Evolutionary conservation across 1,284 basidiomycete genomes (phyloP).

Genomic region (Rhizopogon hawkerae): DNA sequence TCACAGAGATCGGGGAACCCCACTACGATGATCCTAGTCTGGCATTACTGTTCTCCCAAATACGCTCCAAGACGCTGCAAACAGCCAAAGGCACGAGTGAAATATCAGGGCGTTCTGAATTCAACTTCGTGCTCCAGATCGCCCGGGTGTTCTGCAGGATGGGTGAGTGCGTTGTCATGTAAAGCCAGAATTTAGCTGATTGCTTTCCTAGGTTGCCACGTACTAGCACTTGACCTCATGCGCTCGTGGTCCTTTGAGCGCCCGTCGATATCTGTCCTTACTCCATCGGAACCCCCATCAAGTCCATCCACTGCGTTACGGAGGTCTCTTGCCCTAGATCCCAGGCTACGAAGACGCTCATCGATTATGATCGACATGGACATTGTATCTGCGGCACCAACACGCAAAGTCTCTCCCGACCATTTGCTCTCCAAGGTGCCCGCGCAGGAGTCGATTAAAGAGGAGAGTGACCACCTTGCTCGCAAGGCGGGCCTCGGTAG

Average conservation of each 20-base stretch:
- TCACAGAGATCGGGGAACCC: slow-evolving; percentile 69
- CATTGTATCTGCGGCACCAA: slow-evolving; percentile 54
- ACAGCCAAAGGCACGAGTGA: slow-evolving; percentile 86
- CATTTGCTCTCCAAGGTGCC: slow-evolving; percentile 9
- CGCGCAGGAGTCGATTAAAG: slow-evolving; percentile 31
- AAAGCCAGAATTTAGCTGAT: slow-evolving; percentile 5
- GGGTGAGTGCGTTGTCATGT: slow-evolving; percentile 49
- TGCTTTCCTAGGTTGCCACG: slow-evolving; percentile 71
- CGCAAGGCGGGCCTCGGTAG: slow-evolving; percentile 72
- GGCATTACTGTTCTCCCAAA: slow-evolving; percentile 82
- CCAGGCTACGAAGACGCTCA: slow-evolving; percentile 48
- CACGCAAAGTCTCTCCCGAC: slow-evolving; percentile 46
- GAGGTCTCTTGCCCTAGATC: slow-evolving; percentile 46
- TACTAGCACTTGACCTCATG: slow-evolving; percentile 78
- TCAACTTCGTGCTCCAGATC: slow-evolving; percentile 90
- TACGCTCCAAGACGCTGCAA: slow-evolving; percentile 84
- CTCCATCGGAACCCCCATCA: slow-evolving; percentile 21
- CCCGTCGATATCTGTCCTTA: slow-evolving; percentile 35
- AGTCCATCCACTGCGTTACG: slow-evolving; percentile 35
- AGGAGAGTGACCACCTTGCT: slow-evolving; percentile 49
- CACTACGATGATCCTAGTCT: slow-evolving; percentile 90
- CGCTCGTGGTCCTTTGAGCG: slow-evolving; percentile 86
- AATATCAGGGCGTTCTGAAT: slow-evolving; percentile 79
- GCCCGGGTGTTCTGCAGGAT: slow-evolving; percentile 86
- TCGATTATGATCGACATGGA: slow-evolving; percentile 86